Percentiles rank a stretch among this genome's conserved stretches.
phyloP scores from a whole-genome alignment of 306 rosid genomes.

The Sesbania bispinosa region DNA sequence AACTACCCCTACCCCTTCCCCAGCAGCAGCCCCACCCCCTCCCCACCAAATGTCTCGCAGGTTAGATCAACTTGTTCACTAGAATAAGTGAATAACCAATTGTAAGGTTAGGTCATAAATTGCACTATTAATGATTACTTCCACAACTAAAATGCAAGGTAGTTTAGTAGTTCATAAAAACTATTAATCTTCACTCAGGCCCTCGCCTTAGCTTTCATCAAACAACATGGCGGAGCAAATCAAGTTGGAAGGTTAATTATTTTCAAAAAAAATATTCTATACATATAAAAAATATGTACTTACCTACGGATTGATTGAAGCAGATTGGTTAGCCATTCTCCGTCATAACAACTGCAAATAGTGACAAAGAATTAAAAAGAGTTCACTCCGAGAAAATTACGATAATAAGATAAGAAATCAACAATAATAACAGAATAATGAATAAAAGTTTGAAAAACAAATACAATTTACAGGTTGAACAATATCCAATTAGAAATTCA shows the following conservation, averaged over 20 bases:
- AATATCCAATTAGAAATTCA: too few relatives aligned
- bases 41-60: slow-evolving; percentile 42
- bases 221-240: neutral
- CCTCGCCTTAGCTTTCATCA: neutral
- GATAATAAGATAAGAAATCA: neutral
- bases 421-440: neutral
- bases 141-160: neutral
- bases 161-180: slow-evolving; percentile 3
- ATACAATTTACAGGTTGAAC: too few relatives aligned
- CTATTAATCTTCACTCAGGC: neutral
- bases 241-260: neutral
- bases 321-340: slow-evolving; percentile 45
- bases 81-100: neutral
- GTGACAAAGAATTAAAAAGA: too few relatives aligned
- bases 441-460: neutral
- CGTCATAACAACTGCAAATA: slow-evolving; percentile 54
- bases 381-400: neutral
- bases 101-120: neutral
- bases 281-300: neutral
- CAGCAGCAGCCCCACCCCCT: too few relatives aligned
- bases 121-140: neutral
- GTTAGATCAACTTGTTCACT: slow-evolving; percentile 49
- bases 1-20: too few relatives aligned
- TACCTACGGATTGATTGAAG: slow-evolving; percentile 61
- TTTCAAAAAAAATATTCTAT: too few relatives aligned